Base-by-base conservation (phyloP, 169 alveolate genomes). In the Plasmodium coatneyi region DNA sequence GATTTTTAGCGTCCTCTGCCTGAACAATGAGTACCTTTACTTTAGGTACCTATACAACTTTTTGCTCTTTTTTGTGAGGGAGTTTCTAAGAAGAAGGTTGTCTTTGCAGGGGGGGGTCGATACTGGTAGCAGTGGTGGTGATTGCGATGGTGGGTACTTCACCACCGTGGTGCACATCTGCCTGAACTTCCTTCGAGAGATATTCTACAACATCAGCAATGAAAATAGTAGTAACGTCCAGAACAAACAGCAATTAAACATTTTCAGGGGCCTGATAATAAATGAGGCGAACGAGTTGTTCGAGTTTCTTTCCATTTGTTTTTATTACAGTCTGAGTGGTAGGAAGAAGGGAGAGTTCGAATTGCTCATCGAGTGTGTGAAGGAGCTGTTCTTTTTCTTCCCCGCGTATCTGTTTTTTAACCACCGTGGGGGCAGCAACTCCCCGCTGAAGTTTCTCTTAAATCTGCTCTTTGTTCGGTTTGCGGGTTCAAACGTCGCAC, bases 311-410 rank as follows among this genome's bases (percentile, higher is more conserved):
- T 91, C 39, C 49, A 41, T 41, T 19, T 56, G 52, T 4, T 91
- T 80, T 81, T 80, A 91, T 36, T 43, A 81, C 41, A 71, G 83
- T 19, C 19, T 91, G 4, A 70, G 25, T 6, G 70, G 36, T 2
- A 81, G 76, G 34, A 91, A 70, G 39, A 80, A 54, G 66, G 82
- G 52, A 1, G 74, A 91, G 30, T 80, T 91, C 39, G 60, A 70
- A 32, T 32, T 76, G n/a, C 76, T 91, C 39, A 66, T 91, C 6
- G 92, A 91, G n/a, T 41, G 84, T 16, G 39, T 91, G 28, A 91
- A 91, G 74, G 95, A 91, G 16, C 32, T 91, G 7, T 91, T 78
- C 3, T 91, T 91, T 28, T 91, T 91, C 74, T 91, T 82, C 19
- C 91, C 95, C 7, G 82, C 76, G 2, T n/a, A 80, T 25, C 16